Evolutionary conservation across 2,329 filamentous ascomycete genomes (phyloP), one percentile per base, ranked within the genome.

Genomic region (Pseudocercospora fijiensis): DNA sequence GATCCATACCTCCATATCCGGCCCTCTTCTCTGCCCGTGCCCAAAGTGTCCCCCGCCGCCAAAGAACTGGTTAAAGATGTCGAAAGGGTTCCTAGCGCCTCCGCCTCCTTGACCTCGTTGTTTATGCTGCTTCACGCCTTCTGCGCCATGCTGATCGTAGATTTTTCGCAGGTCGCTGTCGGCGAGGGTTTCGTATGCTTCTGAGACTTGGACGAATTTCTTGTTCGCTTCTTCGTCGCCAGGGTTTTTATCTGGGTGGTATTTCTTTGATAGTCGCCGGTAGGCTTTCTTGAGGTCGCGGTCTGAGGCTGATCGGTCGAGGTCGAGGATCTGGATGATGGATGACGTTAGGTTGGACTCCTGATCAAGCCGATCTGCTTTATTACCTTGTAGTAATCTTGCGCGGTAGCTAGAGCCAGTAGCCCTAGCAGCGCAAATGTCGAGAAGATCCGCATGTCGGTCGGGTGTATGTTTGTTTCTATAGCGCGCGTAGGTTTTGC

Each of bases 241-340:
- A 62, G 94, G 92, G 73, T 98, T 98, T 85, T 99, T 99, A 79
- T 99, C 95, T 3, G 95, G 95, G 75, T 99, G 95, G 77, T 86
- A 97, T 77, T 96, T 96, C 79, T 98, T 98, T 81, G 91, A 96
- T 10, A 99, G 83, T 65, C 87, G 88, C 65, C 93, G 87, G 79
- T 99, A 99, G 22, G 95, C 93, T 52, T 90, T 90, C 79, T 99
- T 99, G 76, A 99, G 89, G 73, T 98, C 90, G 73, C 88, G 88
- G 60, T 96, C 92, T 53, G 86, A 88, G 16, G 94, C 94, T 65
- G 88, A 83, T 73, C 87, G 92, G 73, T 89, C 85, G 67, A 99
- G 80, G 60, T 90, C 92, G 26, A 99, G 86, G 63, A 96, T 80
- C 87, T 96, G 80, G 26, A 30, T 13, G 27, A 20, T 4, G 67